Conservation (phyloP, 2,329 filamentous ascomycete genomes). For the Tolypocladium sp. region DNA sequence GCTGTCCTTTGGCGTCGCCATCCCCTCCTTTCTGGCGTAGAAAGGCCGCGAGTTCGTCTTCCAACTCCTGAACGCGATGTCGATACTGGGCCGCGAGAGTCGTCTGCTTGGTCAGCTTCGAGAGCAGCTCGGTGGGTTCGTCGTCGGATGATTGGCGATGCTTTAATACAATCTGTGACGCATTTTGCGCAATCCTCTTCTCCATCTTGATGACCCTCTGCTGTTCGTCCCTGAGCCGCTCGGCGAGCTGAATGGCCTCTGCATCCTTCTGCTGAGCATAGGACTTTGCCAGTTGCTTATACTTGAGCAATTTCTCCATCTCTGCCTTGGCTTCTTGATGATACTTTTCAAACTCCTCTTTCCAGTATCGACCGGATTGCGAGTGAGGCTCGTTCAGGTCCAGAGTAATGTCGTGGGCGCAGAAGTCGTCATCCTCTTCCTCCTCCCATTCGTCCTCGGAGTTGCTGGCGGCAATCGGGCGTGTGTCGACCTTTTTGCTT, state of each 20-base stretch:
- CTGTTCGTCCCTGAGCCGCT: constrained; percentile 60
- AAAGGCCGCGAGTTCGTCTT: constrained; percentile 35
- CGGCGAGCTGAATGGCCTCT: constrained; percentile 56
- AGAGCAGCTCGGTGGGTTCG: constrained; percentile 37
- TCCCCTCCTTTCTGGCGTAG: constrained; percentile 25
- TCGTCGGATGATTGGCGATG: constrained; percentile 24
- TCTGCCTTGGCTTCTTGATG: constrained; percentile 62
- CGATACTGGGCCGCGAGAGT: constrained; percentile 49
- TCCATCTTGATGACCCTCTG: constrained; percentile 57
- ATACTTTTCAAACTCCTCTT: constrained; percentile 66
- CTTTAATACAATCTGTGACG: constrained; percentile 40
- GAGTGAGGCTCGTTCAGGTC: constrained; percentile 68
- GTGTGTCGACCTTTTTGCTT: neutral
- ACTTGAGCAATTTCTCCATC: constrained; percentile 68
- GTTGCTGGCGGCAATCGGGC: constrained; percentile 5
- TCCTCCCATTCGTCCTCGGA: constrained; percentile 46
- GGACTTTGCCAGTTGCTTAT: constrained; percentile 71
- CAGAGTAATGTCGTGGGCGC: constrained; percentile 54
- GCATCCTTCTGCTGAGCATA: constrained; percentile 71
- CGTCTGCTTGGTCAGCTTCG: constrained; percentile 49
- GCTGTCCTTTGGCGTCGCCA: constrained; percentile 18
- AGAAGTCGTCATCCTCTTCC: constrained; percentile 32
- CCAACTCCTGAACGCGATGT: constrained; percentile 49
- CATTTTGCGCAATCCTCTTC: constrained; percentile 49
- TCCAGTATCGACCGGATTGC: constrained; percentile 72